Percentiles rank a stretch among this genome's conserved stretches.
These are phyloP conservation scores for Tricholomella constricta DNA, from an alignment of 768 basidiomycete species.

Conservation along the genomic window DNA sequence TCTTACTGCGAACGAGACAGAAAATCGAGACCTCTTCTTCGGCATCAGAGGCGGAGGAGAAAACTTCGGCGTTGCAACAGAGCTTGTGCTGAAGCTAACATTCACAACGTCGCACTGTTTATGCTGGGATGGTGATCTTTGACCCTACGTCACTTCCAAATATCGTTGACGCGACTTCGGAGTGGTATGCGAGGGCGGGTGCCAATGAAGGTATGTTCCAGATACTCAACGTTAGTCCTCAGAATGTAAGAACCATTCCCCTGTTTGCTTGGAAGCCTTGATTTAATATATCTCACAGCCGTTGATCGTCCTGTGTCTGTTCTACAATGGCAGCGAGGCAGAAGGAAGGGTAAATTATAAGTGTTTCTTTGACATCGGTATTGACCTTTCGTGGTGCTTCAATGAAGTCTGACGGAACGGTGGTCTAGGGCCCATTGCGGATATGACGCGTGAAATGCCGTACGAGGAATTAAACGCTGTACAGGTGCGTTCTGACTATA, in stretches of 20 bases:
- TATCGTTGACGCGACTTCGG: conserved; percentile 30
- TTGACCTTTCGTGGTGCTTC: conserved; percentile 26
- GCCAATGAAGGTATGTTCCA: conserved; percentile 43
- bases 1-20: conserved; percentile 29
- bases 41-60: conserved; percentile 53
- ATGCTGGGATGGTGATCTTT: conserved; percentile 42
- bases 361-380: conserved; percentile 48
- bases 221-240: conserved; percentile 36
- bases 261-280: neutral
- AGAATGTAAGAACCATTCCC: conserved; percentile 27
- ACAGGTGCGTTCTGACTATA: conserved; percentile 28
- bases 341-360: conserved; percentile 50
- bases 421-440: conserved; percentile 48
- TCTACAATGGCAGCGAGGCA: conserved; percentile 52
- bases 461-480: conserved; percentile 46
- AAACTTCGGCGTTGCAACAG: conserved; percentile 59
- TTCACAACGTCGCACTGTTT: conserved; percentile 51
- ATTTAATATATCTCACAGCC: too few species aligned
- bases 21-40: conserved; percentile 52
- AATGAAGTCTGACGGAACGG: too few species aligned
- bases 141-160: conserved; percentile 29
- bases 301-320: conserved; percentile 34
- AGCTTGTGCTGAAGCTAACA: conserved; percentile 51
- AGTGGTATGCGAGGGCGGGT: conserved; percentile 39
- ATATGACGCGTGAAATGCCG: conserved; percentile 45